Evolutionary conservation across 2,329 filamentous ascomycete species (phyloP), one percentile per base, ranked within the genome.

Genomic region (Microcyclospora pomicola): DNA sequence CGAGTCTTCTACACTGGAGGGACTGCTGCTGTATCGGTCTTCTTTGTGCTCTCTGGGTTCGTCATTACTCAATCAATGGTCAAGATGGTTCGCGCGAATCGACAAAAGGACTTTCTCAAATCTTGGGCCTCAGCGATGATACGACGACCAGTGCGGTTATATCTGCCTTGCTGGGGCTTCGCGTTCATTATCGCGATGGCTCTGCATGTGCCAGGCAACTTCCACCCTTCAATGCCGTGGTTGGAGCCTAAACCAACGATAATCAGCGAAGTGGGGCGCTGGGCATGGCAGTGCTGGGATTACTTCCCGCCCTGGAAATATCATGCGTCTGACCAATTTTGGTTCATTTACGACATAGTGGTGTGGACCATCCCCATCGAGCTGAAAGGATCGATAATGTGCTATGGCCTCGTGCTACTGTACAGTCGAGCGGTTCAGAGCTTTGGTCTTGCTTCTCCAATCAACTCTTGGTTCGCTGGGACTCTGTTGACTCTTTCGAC

Each of bases 281-380:
- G 59, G 60, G 59, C 63, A 32, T 50, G 47, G 38, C 71, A 79
- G 52, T 63, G 71, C 50, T 80, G 78, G 51, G 78, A 77, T 53
- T 80, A 75, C 14, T n/a, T 27, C 37, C 37, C 11, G 34, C 35
- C 30, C 15, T 39, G n/a, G 32, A 39, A 13, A 36, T 59, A 79
- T 7, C 19, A 24, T 24, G 69, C 58, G 80, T 76, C 51, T 49
- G 77, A 29, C 80, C 73, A 58, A 32, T 35, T 27, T 16, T 41
- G 38, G 27, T 43, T 36, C 35, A 27, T 27, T 6, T 45, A 43
- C 33, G 38, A 47, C 31, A 24, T 30, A 10, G 40, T 38, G 5
- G 33, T 37, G 34, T 77, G 73, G 72, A 75, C 67, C 0, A 77
- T 80, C 37, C 72, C 75, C 0, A 59, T 73, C 12, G 75, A 80